Conservation (phyloP, 306 rosid species). For the Cajanus cajan region DNA sequence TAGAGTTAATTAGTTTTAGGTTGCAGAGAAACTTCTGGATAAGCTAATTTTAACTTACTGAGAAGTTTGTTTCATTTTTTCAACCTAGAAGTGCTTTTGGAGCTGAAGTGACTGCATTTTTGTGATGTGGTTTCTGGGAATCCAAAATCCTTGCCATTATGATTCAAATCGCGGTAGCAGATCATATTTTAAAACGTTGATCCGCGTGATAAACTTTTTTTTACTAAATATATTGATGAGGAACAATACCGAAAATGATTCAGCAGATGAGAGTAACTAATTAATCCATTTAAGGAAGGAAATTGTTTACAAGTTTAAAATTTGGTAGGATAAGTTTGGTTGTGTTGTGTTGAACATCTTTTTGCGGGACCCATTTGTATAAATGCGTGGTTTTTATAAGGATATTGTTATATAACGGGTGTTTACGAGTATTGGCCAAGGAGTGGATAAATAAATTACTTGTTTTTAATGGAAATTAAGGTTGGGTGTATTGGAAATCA, state of each 20-base stretch:
- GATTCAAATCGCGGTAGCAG: background rate
- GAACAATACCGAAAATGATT: background rate
- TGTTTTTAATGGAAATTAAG: background rate
- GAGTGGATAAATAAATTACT: too few relatives aligned
- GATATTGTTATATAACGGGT: background rate
- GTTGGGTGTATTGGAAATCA: background rate
- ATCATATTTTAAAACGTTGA: background rate
- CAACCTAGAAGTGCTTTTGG: too few relatives aligned
- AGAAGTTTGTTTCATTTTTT: too few relatives aligned
- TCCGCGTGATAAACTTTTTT: background rate
- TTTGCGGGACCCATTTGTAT: background rate
- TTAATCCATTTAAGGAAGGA: background rate
- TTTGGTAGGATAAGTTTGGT: background rate
- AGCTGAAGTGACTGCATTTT: too few relatives aligned
- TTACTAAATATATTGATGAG: background rate
- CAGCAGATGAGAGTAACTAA: background rate
- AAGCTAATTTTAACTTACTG: too few relatives aligned
- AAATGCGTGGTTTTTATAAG: background rate
- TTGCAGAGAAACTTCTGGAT: too few relatives aligned
- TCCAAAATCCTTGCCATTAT: background rate
- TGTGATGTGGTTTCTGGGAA: background rate
- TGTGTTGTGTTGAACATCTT: background rate
- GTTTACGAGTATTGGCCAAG: too few relatives aligned
- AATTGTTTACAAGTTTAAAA: background rate
- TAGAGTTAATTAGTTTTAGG: too few relatives aligned